Conservation (phyloP, 768 basidiomycete genomes). For the Tricholoma terreum region DNA sequence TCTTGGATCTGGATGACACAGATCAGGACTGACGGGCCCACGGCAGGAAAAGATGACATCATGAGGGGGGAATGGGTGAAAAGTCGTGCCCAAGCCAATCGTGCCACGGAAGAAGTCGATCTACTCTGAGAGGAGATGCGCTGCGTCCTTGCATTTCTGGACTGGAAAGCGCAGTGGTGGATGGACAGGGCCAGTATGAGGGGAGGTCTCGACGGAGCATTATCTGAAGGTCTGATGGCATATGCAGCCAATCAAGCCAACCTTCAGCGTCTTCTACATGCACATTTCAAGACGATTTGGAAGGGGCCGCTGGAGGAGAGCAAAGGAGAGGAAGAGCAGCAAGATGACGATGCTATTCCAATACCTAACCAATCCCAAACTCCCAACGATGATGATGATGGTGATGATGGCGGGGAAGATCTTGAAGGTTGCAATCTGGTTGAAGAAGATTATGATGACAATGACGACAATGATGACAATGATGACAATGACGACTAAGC, state of each 20-base stretch:
- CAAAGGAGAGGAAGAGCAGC: too few species aligned
- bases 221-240: background rate
- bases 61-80: slow-evolving; percentile 21
- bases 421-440: too few species aligned
- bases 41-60: slow-evolving; percentile 4
- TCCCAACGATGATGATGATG: too few species aligned
- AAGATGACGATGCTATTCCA: too few species aligned
- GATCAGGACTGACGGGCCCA: background rate
- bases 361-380: too few species aligned
- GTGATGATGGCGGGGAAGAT: background rate
- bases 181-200: background rate
- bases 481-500: background rate
- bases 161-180: slow-evolving; percentile 21
- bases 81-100: slow-evolving; percentile 11
- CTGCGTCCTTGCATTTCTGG: slow-evolving; percentile 17
- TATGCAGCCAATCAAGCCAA: background rate
- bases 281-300: background rate
- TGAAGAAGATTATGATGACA: background rate
- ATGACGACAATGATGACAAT: background rate
- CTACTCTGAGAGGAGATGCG: slow-evolving; percentile 26
- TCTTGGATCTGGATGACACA: background rate
- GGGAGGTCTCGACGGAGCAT: background rate
- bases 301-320: background rate
- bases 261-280: background rate
- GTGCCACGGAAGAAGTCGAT: slow-evolving; percentile 20